Conservation (phyloP, 2,329 filamentous ascomycete genomes). For the Arachnopeziza araneosa region DNA sequence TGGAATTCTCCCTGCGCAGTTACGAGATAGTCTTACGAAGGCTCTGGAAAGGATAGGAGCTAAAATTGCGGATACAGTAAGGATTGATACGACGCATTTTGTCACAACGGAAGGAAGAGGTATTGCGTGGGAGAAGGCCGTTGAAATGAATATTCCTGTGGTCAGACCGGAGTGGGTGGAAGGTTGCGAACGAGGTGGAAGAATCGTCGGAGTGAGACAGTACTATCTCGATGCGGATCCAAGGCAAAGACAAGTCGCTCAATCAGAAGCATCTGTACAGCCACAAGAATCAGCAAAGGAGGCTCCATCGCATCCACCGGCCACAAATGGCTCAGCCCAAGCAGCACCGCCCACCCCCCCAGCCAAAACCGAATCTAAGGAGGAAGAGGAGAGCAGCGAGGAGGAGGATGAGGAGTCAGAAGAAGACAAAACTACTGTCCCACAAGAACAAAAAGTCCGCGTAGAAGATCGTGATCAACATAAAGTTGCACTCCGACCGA, state of each 20-base stretch:
- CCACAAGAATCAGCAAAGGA: conserved; percentile 18
- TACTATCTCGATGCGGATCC: conserved; percentile 88
- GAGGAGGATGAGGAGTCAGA: conserved; percentile 26
- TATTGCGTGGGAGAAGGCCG: conserved; percentile 88
- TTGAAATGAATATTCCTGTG: conserved; percentile 96
- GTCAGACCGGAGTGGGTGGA: conserved; percentile 96
- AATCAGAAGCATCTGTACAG: conserved; percentile 11
- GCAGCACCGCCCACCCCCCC: conserved; percentile 27
- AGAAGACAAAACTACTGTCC: conserved; percentile 29
- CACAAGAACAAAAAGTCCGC: conserved; percentile 51
- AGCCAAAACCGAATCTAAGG: conserved; percentile 23
- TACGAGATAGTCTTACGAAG: conserved; percentile 65
- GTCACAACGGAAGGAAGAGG: conserved; percentile 92
- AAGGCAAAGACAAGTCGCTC: conserved; percentile 28
- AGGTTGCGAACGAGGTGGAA: conserved; percentile 88
- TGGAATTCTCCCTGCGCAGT: conserved; percentile 70
- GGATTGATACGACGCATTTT: conserved; percentile 98
- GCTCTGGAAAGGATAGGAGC: conserved; percentile 87
- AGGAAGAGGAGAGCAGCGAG: conserved; percentile 21
- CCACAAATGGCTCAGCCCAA: conserved; percentile 23
- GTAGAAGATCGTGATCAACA: conserved; percentile 51
- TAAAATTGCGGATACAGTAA: conserved; percentile 81
- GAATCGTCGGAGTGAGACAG: conserved; percentile 88
- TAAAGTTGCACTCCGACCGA: conserved; percentile 45
- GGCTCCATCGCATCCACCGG: conserved; percentile 6